phyloP scores from a whole-genome alignment of 2,329 filamentous ascomycete genomes.

The Aspergillus sp. region DNA sequence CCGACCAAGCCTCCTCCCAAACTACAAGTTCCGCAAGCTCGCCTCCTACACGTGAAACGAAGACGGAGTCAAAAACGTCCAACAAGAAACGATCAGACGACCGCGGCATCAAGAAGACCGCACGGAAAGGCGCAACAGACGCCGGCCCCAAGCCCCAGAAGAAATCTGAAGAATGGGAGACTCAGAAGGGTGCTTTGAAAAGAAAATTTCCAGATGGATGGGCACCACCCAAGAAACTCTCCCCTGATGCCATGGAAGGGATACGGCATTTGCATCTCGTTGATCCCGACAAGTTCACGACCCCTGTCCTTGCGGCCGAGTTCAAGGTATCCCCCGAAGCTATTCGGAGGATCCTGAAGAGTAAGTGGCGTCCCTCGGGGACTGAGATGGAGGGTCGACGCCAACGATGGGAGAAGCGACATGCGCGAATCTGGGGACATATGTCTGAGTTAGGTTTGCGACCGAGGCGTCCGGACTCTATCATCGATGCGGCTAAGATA shows the following conservation, averaged over 20 bases:
- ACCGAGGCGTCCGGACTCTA: slow-evolving; percentile 41
- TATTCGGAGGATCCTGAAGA: slow-evolving; percentile 78
- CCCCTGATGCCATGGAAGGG: slow-evolving; percentile 86
- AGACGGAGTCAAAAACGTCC: neutral
- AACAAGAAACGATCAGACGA: neutral
- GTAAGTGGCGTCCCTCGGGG: slow-evolving; percentile 46
- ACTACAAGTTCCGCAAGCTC: neutral
- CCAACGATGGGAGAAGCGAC: slow-evolving; percentile 45
- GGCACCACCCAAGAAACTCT: slow-evolving; percentile 81
- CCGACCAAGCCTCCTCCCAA: neutral
- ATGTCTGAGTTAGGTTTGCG: slow-evolving; percentile 54
- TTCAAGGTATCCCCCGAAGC: slow-evolving; percentile 88
- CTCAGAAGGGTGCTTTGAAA: slow-evolving; percentile 72
- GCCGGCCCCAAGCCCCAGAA: slow-evolving; percentile 17
- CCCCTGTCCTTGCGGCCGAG: slow-evolving; percentile 67
- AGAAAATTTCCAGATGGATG: slow-evolving; percentile 78
- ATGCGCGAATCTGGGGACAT: slow-evolving; percentile 47
- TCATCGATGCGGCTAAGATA: slow-evolving; percentile 27
- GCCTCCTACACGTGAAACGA: neutral
- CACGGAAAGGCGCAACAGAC: neutral
- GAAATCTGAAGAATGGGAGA: slow-evolving; percentile 62
- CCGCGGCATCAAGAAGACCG: neutral
- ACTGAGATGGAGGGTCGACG: slow-evolving; percentile 40
- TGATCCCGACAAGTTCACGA: slow-evolving; percentile 76
- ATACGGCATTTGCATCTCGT: slow-evolving; percentile 79